Base-by-base conservation (phyloP, 2,329 filamentous ascomycete genomes). In the Aquanectria penicillioides region DNA sequence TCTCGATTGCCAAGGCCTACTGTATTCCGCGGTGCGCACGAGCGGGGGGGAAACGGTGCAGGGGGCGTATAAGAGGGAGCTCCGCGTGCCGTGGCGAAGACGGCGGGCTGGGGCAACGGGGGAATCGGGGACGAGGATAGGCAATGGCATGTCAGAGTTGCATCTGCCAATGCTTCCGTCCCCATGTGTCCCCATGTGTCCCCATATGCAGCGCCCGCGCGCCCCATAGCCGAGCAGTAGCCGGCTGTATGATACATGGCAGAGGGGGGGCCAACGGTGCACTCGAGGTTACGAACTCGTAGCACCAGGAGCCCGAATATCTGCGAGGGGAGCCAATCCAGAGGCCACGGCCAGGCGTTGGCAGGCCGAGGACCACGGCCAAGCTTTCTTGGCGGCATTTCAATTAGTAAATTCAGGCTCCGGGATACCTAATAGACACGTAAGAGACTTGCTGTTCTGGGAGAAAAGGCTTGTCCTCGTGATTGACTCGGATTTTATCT, bases 181-280 rank as follows among this genome's bases (percentile, higher is more conserved):
- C 26, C 40, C 18, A 22, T 20, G 28, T 28, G 25, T 28, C 37
- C 31, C 38, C 37, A 31, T 36, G 33, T n/a, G n/a, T n/a, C n/a
- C n/a, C n/a, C n/a, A n/a, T n/a, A n/a, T n/a, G n/a, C n/a, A n/a
- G n/a, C n/a, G n/a, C n/a, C n/a, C n/a, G n/a, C n/a, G n/a, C 38
- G 13, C 52, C 34, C 40, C 47, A 29, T 59, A 59, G 40, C 55
- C 46, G 56, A 64, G 65, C 49, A 43, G 62, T 29, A 50, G n/a
- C n/a, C n/a, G n/a, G n/a, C n/a, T n/a, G n/a, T n/a, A n/a, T 66
- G 63, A 66, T 66, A 50, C 63, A 62, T 64, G 56, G 65, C 63
- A 65, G 64, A 37, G 15, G n/a, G n/a, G n/a, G n/a, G 34, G 18
- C 48, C 48, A 59, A 48, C n/a, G n/a, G 48, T 59, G 20, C 20